Evolutionary conservation across 2,329 filamentous ascomycete species (phyloP).

Genomic region (Venturia aucupariae): DNA sequence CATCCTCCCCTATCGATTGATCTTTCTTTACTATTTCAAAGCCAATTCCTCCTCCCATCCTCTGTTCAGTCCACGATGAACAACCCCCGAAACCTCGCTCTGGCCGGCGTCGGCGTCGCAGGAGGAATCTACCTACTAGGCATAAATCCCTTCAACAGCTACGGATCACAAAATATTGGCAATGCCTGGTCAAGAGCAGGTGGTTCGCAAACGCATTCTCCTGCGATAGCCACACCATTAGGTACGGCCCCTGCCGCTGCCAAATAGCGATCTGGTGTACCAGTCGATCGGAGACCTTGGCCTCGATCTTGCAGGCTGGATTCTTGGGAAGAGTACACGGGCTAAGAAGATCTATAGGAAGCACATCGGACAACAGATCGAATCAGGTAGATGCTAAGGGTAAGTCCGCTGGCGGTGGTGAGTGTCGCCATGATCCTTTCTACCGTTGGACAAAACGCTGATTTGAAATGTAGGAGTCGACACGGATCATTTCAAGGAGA

Average conservation of each 20-base stretch:
- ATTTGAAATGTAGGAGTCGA: constrained; percentile 19
- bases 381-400: constrained; percentile 8
- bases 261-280: background rate
- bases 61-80: background rate
- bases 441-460: background rate
- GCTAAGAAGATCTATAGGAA: constrained; percentile 6
- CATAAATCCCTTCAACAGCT: constrained; percentile 26
- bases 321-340: background rate
- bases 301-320: background rate
- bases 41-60: background rate
- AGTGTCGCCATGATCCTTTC: background rate
- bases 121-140: constrained; percentile 7
- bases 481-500: constrained; percentile 25
- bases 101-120: constrained; percentile 10
- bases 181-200: constrained; percentile 27
- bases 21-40: background rate
- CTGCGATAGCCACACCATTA: constrained; percentile 26
- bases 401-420: background rate
- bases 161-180: constrained; percentile 26
- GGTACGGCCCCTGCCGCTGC: constrained; percentile 18
- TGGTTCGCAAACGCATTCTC: constrained; percentile 25
- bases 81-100: constrained; percentile 12
- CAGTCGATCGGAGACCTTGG: background rate
- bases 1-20: background rate
- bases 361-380: background rate